Conservation (phyloP, 2,329 filamentous ascomycete species). For the Fusarium praegraminearum region DNA sequence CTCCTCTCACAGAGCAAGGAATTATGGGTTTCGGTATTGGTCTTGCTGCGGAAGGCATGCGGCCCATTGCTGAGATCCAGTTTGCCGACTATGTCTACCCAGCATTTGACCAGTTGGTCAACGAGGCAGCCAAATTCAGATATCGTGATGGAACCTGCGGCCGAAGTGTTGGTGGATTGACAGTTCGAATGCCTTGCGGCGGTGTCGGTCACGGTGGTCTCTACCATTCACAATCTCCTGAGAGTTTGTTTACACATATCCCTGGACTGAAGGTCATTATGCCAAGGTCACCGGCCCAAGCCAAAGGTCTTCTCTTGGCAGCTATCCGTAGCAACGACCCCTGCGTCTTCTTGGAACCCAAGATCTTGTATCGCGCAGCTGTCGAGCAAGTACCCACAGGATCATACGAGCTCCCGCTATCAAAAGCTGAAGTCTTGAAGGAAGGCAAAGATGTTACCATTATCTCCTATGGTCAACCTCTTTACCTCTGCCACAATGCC, state of each 20-base stretch:
- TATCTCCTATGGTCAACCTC: constrained; percentile 87
- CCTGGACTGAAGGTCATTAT: constrained; percentile 88
- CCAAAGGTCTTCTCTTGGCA: constrained; percentile 85
- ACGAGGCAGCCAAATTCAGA: constrained; percentile 89
- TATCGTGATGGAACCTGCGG: constrained; percentile 75
- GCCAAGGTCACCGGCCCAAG: constrained; percentile 86
- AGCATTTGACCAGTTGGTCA: constrained; percentile 93
- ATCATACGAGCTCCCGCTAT: constrained; percentile 84
- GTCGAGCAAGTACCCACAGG: constrained; percentile 90
- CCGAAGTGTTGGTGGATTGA: constrained; percentile 78
- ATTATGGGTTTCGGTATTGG: constrained; percentile 95
- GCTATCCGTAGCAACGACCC: constrained; percentile 86
- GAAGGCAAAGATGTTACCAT: constrained; percentile 84
- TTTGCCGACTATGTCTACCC: constrained; percentile 96
- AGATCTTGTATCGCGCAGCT: constrained; percentile 90
- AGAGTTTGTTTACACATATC: constrained; percentile 88
- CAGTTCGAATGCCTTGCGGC: constrained; percentile 90
- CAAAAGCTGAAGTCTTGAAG: constrained; percentile 86
- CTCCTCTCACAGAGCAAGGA: constrained; percentile 91
- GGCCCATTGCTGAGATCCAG: constrained; percentile 92
- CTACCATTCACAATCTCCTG: constrained; percentile 90
- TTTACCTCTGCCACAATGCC: constrained; percentile 85
- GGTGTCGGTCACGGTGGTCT: constrained; percentile 90
- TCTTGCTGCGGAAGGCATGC: constrained; percentile 89
- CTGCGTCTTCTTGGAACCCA: constrained; percentile 93